Conservation (phyloP, 2,329 filamentous ascomycete species). For the Beauveria brongniartii region DNA sequence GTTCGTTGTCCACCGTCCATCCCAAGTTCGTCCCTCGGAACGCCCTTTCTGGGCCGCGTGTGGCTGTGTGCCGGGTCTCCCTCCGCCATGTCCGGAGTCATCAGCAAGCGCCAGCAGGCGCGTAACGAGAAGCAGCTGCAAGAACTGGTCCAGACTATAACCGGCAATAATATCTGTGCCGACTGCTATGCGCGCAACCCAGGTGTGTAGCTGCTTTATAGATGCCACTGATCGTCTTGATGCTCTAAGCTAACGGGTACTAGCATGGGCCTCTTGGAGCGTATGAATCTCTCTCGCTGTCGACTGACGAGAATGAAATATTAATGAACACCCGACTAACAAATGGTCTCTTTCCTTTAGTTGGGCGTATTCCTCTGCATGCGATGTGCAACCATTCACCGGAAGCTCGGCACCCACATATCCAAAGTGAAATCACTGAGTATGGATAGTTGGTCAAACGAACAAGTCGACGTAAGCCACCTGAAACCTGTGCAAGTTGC, state of each 20-base stretch:
- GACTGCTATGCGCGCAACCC: constrained; percentile 90
- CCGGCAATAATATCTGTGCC: constrained; percentile 89
- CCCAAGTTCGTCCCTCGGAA: background rate
- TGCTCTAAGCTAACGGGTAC: constrained; percentile 19
- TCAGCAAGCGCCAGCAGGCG: constrained; percentile 95
- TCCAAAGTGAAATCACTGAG: constrained; percentile 98
- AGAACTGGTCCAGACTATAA: constrained; percentile 72
- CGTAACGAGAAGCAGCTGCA: constrained; percentile 90
- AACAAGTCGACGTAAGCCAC: constrained; percentile 81
- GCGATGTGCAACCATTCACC: constrained; percentile 91
- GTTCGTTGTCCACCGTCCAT: background rate
- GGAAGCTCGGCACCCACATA: constrained; percentile 94
- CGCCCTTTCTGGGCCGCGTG: background rate
- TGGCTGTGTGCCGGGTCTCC: background rate
- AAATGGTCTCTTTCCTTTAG: constrained; percentile 34
- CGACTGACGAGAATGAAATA: no score
- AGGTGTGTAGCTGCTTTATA: constrained; percentile 46
- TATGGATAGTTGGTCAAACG: constrained; percentile 95
- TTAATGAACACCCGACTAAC: constrained; percentile 13
- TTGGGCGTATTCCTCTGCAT: constrained; percentile 95
- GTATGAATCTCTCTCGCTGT: constrained; percentile 44
- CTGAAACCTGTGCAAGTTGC: background rate
- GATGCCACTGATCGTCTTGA: background rate
- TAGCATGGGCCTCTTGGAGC: constrained; percentile 96
- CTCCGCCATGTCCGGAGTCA: constrained; percentile 55